These are phyloP conservation scores for Ceratocystis cubensis DNA, from an alignment of 2,329 filamentous ascomycete genomes.

Conservation along the genomic window DNA sequence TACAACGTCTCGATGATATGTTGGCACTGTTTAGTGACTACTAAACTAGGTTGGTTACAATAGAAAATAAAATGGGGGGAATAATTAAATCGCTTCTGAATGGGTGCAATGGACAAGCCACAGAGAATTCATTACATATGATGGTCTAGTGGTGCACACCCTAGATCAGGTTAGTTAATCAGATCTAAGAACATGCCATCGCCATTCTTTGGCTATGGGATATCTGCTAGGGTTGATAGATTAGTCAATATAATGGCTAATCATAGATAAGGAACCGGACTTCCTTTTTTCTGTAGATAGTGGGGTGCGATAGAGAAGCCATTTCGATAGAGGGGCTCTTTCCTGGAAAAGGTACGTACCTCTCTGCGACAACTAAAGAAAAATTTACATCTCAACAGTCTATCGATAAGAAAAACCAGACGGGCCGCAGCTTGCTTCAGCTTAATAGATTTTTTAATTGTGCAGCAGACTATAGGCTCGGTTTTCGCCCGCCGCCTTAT, in stretches of 20 bases:
- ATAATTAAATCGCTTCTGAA: background rate
- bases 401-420: background rate
- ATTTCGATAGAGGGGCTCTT: background rate
- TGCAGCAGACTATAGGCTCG: slow-evolving; percentile 13
- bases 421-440: background rate
- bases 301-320: background rate
- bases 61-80: slow-evolving; percentile 5
- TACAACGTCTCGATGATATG: slow-evolving; percentile 71
- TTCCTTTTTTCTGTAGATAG: too few species aligned
- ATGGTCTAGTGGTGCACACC: too few species aligned
- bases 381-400: background rate
- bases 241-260: too few species aligned
- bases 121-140: too few species aligned
- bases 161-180: too few species aligned
- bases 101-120: too few species aligned
- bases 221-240: too few species aligned
- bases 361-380: background rate
- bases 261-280: too few species aligned
- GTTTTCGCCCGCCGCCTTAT: slow-evolving; percentile 15
- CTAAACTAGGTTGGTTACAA: slow-evolving; percentile 29
- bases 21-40: slow-evolving; percentile 74
- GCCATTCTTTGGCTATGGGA: too few species aligned
- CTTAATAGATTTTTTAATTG: background rate
- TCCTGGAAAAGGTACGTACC: background rate
- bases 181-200: too few species aligned